These are phyloP conservation scores for Hypoxylon rickii DNA, from an alignment of 495 filamentous ascomycete genomes.

Conservation along the genomic window DNA sequence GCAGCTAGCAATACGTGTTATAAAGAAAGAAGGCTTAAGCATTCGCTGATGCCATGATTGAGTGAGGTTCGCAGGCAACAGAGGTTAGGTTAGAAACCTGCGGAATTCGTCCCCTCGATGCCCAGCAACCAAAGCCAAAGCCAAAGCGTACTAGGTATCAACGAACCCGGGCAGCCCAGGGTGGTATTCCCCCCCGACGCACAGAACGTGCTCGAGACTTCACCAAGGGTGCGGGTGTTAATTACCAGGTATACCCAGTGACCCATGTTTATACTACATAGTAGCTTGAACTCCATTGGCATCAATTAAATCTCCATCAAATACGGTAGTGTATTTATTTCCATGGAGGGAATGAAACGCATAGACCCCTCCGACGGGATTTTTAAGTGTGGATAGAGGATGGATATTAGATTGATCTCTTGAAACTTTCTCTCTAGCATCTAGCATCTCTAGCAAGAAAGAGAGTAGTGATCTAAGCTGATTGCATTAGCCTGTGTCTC, in stretches of 20 bases:
- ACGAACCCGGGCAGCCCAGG: constrained; percentile 12
- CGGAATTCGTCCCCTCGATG: constrained; percentile 14
- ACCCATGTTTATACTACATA: constrained; percentile 27
- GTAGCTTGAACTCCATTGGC: constrained; percentile 15
- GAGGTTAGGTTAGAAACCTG: constrained; percentile 22
- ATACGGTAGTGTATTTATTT: background rate
- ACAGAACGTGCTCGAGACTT: constrained; percentile 33
- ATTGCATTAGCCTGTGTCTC: no score
- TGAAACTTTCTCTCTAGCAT: background rate
- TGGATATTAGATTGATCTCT: no score
- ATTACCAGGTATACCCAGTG: constrained; percentile 19
- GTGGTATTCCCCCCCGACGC: constrained; percentile 22
- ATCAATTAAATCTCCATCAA: background rate
- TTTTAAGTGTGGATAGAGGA: no score
- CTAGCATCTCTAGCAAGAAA: no score
- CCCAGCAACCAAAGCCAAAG: constrained; percentile 33
- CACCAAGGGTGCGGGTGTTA: constrained; percentile 20
- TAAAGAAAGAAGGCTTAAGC: background rate
- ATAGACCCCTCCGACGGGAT: background rate
- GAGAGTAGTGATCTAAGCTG: no score
- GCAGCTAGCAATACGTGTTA: no score
- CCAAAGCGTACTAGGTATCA: constrained; percentile 5
- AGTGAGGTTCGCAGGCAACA: background rate
- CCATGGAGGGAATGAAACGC: no score
- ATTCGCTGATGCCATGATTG: constrained; percentile 3